phyloP scores from a whole-genome alignment of 108 stramenopile species.

The Nannochloropsis salina region DNA sequence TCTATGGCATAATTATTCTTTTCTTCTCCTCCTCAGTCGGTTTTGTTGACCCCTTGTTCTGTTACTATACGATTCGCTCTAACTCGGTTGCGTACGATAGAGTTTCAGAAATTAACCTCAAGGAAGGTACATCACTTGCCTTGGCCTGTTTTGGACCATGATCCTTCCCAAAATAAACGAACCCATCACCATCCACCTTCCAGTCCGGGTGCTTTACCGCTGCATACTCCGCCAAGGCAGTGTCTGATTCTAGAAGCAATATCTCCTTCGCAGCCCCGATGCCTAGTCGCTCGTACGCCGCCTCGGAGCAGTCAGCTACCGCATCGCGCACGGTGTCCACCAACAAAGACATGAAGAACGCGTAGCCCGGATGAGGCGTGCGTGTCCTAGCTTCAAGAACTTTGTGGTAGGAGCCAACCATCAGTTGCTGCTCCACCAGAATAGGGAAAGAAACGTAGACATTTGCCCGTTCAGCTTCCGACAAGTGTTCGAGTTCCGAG shows the following conservation, averaged over 20 bases:
- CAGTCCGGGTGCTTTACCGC: constrained; percentile 47
- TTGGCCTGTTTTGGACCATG: constrained; percentile 38
- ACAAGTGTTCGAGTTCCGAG: constrained; percentile 54
- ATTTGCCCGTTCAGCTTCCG: constrained; percentile 38
- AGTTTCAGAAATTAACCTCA: constrained; percentile 52
- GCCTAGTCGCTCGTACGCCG: constrained; percentile 44
- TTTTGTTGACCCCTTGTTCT: not conserved
- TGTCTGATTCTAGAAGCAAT: constrained; percentile 37
- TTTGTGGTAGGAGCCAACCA: constrained; percentile 56
- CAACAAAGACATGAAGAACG: constrained; percentile 47
- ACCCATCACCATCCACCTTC: constrained; percentile 37
- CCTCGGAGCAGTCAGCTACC: constrained; percentile 50
- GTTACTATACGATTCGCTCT: constrained; percentile 50
- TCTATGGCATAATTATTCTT: too few species aligned
- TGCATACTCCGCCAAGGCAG: constrained; percentile 39
- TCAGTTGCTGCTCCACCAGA: constrained; percentile 51
- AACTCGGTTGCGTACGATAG: constrained; percentile 55
- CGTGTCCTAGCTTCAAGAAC: constrained; percentile 49
- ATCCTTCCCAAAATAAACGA: constrained; percentile 30
- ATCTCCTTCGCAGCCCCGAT: constrained; percentile 46
- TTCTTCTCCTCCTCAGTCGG: too few species aligned
- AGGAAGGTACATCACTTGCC: constrained; percentile 43
- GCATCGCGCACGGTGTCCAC: constrained; percentile 50
- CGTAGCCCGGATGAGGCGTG: constrained; percentile 45
- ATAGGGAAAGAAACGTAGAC: constrained; percentile 50